Conservation (phyloP, 164 flowering plant genomes). For the Liriodendron chinense region DNA sequence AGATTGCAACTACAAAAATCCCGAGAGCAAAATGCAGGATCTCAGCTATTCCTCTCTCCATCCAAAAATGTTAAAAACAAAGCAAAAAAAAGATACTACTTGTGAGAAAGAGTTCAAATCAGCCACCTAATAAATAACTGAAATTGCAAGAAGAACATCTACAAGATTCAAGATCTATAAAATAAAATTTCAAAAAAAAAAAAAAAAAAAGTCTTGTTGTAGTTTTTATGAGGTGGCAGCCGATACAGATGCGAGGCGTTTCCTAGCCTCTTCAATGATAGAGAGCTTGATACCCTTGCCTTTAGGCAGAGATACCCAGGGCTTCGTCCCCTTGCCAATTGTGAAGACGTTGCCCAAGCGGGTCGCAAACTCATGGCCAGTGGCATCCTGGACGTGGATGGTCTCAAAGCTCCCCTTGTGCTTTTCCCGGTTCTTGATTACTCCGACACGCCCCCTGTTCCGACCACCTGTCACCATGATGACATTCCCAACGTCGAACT, state of each 20-base stretch:
- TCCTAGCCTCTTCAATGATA: slow-evolving; percentile 60
- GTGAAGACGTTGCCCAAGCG: slow-evolving; percentile 70
- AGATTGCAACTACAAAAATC: no score
- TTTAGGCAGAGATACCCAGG: slow-evolving; percentile 64
- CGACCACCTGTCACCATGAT: slow-evolving; percentile 91
- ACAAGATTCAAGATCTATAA: no score
- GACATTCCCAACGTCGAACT: slow-evolving; percentile 83
- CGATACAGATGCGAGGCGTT: slow-evolving; percentile 41
- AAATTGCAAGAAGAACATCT: not conserved
- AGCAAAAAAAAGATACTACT: no score
- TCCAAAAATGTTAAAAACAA: no score
- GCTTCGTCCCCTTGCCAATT: slow-evolving; percentile 57
- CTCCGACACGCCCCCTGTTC: slow-evolving; percentile 78
- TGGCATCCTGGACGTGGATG: slow-evolving; percentile 63
- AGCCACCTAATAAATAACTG: not conserved
- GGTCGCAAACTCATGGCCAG: slow-evolving; percentile 79
- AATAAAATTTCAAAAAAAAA: no score
- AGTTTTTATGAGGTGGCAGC: slow-evolving; percentile 8
- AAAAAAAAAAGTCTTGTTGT: no score
- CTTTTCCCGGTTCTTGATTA: slow-evolving; percentile 75
- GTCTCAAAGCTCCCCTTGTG: slow-evolving; percentile 86
- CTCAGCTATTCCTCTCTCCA: no score
- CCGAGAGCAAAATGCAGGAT: no score
- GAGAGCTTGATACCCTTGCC: slow-evolving; percentile 64
- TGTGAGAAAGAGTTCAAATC: not conserved